Evolutionary conservation across 495 filamentous ascomycete species (phyloP), one percentile per base, ranked within the genome.

Genomic region (Xylaria grammica): DNA sequence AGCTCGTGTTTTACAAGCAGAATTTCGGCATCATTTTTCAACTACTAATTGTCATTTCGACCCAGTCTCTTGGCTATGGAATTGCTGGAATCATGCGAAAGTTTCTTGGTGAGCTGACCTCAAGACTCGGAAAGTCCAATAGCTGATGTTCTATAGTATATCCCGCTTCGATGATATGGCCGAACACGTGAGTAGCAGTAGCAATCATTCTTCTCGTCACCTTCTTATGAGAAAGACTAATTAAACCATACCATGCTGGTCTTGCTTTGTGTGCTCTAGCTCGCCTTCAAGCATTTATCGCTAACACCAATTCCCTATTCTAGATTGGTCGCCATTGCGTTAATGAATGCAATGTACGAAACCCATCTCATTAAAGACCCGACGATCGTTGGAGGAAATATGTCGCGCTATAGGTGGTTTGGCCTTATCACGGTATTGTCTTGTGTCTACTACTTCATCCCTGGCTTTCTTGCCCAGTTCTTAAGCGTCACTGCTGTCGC

Each of bases 131-230:
- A 15, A 29, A 44, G 49, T 27, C 49, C 5, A 8, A 26, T 61
- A 13, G 42, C 29, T 73, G 8, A 67, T 60, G 0, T 36, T 19
- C 67, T 73, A 19, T 68, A 85, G 80, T 85, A 50, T 79, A 82
- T 72, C 88, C 86, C 5, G 87, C 89, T 3, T 84, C 89, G 9
- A 91, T 92, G 88, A 91, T 93, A 65, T 93, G 89, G 89, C 90
- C 90, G 0, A 79, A 78, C 1, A 64, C 62, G 62, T 64, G 15
- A 64, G 62, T 58, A 34, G 29, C n/a, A n/a, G 8, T 17, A 26
- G 19, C 19, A 24, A 55, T 55, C 34, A 29, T 40, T 24, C 3
- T 58, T 6, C 27, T 17, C 44, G 22, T 3, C 17, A 49, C 19
- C 15, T 11, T 26, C 34, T 20, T 30, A 19, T 13, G 13, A 17